These are phyloP conservation scores for Arabis hirsuta DNA, from an alignment of 345 rosid species.

Conservation along the genomic window DNA sequence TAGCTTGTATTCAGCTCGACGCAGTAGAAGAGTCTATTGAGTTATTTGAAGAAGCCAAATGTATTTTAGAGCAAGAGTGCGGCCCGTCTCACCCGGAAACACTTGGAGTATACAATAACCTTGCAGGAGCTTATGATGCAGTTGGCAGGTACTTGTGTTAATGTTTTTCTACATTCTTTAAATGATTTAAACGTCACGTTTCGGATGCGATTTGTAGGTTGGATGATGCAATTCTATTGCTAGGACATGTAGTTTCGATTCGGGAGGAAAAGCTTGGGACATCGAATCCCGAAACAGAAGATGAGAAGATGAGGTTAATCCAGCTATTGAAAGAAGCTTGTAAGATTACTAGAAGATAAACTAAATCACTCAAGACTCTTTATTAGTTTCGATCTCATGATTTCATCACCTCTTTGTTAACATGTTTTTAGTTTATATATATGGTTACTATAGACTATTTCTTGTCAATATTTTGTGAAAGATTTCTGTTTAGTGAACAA, in stretches of 20 bases:
- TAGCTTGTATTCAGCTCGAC: constrained; percentile 79
- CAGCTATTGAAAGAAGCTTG: constrained; percentile 84
- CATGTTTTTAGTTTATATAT: neutral
- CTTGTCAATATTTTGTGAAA: too few species aligned
- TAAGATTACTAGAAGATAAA: constrained; percentile 70
- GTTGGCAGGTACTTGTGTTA: constrained; percentile 69
- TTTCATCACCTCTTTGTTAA: constrained; percentile 33
- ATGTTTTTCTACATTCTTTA: constrained; percentile 4
- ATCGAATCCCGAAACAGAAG: constrained; percentile 84
- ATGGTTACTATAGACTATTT: too few species aligned
- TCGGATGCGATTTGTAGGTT: constrained; percentile 52
- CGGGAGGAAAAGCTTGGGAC: constrained; percentile 95
- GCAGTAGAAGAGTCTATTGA: constrained; percentile 77
- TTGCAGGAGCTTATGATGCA: constrained; percentile 95
- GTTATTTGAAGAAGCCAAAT: constrained; percentile 84
- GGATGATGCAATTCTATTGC: constrained; percentile 78
- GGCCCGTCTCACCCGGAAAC: constrained; percentile 92
- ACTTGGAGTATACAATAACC: constrained; percentile 87
- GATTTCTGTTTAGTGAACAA: too few species aligned
- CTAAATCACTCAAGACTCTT: constrained; percentile 75
- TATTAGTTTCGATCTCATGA: constrained; percentile 60
- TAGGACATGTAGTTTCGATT: constrained; percentile 71
- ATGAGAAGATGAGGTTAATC: constrained; percentile 84
- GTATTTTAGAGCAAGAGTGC: constrained; percentile 66
- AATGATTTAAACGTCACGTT: neutral